A percentile compares a stretch with the other conserved stretches of the same genome.
Conservation (phyloP, 371 early-diverging fungal species). For the Choanephora cucurbitarum region DNA sequence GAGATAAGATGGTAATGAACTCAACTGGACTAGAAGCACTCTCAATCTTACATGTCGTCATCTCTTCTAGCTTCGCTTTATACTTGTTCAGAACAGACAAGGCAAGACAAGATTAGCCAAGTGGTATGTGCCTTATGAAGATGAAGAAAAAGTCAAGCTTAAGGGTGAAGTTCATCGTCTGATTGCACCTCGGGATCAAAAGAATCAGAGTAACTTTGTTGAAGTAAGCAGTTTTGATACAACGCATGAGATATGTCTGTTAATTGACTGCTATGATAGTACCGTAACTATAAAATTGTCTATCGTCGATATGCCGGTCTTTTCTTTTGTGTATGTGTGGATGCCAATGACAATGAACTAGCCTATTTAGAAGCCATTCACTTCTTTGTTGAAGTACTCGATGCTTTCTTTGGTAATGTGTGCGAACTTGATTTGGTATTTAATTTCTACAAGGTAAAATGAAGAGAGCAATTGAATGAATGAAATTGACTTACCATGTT, state of each 20-base stretch:
- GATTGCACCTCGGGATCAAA: slow-evolving; percentile 94
- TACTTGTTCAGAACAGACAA: slow-evolving; percentile 96
- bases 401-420: slow-evolving; percentile 97
- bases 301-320: slow-evolving; percentile 97
- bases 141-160: slow-evolving; percentile 91
- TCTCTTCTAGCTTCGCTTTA: slow-evolving; percentile 96
- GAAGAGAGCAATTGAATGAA: not conserved
- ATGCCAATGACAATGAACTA: slow-evolving; percentile 95
- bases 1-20: too few species aligned
- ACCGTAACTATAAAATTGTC: slow-evolving; percentile 92
- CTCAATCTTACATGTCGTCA: too few species aligned
- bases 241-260: not conserved
- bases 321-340: slow-evolving; percentile 97
- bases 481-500: not conserved
- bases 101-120: slow-evolving; percentile 96
- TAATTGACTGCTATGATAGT: slow-evolving; percentile 49
- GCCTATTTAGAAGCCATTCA: slow-evolving; percentile 95
- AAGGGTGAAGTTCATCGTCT: slow-evolving; percentile 94
- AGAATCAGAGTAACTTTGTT: slow-evolving; percentile 95
- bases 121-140: slow-evolving; percentile 94
- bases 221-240: slow-evolving; percentile 63
- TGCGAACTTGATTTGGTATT: slow-evolving; percentile 97
- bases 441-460: slow-evolving; percentile 89
- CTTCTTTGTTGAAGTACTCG: slow-evolving; percentile 97
- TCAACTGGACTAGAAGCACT: too few species aligned